phyloP scores from a whole-genome alignment of 1,284 basidiomycete species.

The Marasmius fiardii region DNA sequence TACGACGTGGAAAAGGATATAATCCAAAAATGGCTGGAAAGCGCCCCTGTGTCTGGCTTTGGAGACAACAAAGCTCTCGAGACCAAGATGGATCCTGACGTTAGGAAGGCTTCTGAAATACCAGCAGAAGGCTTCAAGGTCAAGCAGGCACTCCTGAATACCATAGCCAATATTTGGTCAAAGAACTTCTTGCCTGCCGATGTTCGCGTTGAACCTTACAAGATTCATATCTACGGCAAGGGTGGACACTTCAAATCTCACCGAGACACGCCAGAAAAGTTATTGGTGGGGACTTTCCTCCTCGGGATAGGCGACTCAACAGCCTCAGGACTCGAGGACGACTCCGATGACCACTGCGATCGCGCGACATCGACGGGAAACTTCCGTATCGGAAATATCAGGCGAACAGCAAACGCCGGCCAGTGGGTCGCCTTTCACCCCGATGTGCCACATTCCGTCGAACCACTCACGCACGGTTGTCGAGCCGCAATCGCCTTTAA shows the following conservation, averaged over 20 bases:
- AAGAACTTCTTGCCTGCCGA: constrained; percentile 18
- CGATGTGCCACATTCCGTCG: too few relatives aligned
- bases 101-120: constrained; percentile 27
- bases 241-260: constrained; percentile 26
- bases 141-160: constrained; percentile 16
- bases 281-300: constrained; percentile 27
- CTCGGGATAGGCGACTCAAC: constrained; percentile 24
- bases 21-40: constrained; percentile 15
- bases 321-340: too few relatives aligned
- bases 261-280: constrained; percentile 26
- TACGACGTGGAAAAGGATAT: not conserved
- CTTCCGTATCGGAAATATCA: too few relatives aligned
- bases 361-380: too few relatives aligned
- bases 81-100: constrained; percentile 18
- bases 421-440: too few relatives aligned
- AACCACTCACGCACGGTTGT: too few relatives aligned
- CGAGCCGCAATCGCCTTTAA: too few relatives aligned
- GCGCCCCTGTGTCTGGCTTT: constrained; percentile 20
- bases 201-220: constrained; percentile 27
- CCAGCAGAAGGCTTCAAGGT: constrained; percentile 22
- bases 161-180: constrained; percentile 19
- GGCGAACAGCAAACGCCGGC: too few relatives aligned
- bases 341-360: too few relatives aligned
- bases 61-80: constrained; percentile 20
- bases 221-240: constrained; percentile 29